Percentiles rank a stretch among this genome's conserved stretches.
Conservation (phyloP, 257 asterid genomes). For the Thymus mandschuricus region DNA sequence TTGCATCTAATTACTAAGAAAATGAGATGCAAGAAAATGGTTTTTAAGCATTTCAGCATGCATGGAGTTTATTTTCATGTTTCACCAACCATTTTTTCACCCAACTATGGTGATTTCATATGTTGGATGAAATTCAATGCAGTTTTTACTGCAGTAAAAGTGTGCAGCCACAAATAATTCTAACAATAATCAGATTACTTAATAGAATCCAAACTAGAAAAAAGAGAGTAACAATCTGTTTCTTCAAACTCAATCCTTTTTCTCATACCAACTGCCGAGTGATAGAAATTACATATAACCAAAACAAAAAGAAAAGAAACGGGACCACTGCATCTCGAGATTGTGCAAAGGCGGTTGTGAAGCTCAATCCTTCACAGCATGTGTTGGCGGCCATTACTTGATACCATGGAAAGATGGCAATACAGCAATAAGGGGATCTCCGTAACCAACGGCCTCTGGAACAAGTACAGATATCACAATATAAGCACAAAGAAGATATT, state of each 20-base stretch:
- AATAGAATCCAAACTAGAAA: neutral
- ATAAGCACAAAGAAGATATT: neutral
- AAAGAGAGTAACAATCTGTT: conserved; percentile 5
- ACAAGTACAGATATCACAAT: conserved; percentile 1
- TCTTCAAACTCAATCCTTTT: conserved; percentile 8
- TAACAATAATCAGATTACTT: neutral
- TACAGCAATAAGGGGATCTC: conserved; percentile 57
- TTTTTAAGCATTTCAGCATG: too few relatives aligned
- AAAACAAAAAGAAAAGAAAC: neutral
- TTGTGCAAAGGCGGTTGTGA: neutral
- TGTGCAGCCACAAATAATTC: neutral
- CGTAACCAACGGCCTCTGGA: conserved; percentile 64
- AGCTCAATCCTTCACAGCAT: conserved; percentile 12
- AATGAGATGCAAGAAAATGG: too few relatives aligned
- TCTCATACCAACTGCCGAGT: conserved; percentile 15
- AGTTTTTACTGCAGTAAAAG: neutral
- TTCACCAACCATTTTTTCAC: too few relatives aligned
- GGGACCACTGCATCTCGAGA: conserved; percentile 11
- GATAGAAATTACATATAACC: conserved; percentile 2
- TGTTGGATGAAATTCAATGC: neutral
- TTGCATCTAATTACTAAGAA: too few relatives aligned
- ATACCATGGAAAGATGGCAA: conserved; percentile 58
- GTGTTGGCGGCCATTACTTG: conserved; percentile 31
- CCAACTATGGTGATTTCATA: neutral
- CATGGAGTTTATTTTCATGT: too few relatives aligned